Evolutionary conservation across 1,139 yeast genomes (phyloP), one percentile per base, ranked within the genome.

Genomic region (Saccharomyces hybrid): DNA sequence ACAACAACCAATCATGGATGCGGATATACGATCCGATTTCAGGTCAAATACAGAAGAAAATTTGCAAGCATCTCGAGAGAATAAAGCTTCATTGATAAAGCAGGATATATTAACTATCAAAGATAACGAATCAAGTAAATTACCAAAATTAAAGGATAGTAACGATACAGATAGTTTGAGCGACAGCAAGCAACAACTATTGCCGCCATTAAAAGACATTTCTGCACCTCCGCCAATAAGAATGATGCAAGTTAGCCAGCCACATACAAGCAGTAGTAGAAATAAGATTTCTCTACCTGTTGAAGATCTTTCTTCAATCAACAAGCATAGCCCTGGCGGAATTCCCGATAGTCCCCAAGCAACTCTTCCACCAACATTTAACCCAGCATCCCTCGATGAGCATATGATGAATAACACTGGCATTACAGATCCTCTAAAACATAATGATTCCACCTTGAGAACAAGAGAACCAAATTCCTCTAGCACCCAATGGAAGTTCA

Each of bases 401-500:
- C 32, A 38, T 47, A 42, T 48, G 54, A 38, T 38, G 44, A 38
- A 11, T 38, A 9, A 11, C 24, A 19, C 24, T 38, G 26, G 44
- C 19, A 19, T 38, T 16, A 4, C 44, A 9, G 44, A 38, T 16
- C 19, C 44, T 16, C 44, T 24, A 12, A 38, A 38, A 19, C 44
- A 38, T 4, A 19, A 5, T 2, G 19, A 16, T 9, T 38, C 44
- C 19, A 16, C 24, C 9, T 2, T 9, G 12, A 38, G 19, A 38
- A 38, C 44, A 16, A 38, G 44, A 38, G 44, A 38, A 19, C 44
- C 44, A 11, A 38, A 38, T 38, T 38, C 44, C 44, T 38, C 72
- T 1, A 69, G 67, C 42, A 70, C 71, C 29, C 77, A 75, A 56
- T 75, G 78, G 78, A 73, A 71, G 59, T 69, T 69, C 56, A 63